Evolutionary conservation across 2,329 filamentous ascomycete species (phyloP).

Genomic region (Neopestalotiopsis sp.): DNA sequence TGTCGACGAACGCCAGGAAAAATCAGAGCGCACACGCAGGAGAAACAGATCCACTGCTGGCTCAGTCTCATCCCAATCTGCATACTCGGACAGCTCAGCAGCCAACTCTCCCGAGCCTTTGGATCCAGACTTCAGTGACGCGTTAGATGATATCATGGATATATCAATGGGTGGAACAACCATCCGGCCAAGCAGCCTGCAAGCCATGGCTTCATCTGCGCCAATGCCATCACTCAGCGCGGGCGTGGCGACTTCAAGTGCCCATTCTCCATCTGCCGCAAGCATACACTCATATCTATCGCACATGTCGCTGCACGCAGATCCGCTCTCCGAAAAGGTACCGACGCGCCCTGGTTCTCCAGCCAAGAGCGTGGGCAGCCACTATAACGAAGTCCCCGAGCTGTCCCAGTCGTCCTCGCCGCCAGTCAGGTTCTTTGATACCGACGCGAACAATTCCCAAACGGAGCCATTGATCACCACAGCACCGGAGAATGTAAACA

Average conservation of each 20-base stretch:
- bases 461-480: constrained; percentile 38
- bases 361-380: constrained; percentile 55
- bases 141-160: constrained; percentile 56
- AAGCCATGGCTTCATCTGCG: constrained; percentile 42
- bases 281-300: constrained; percentile 50
- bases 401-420: constrained; percentile 66
- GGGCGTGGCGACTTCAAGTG: constrained; percentile 32
- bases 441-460: constrained; percentile 46
- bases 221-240: constrained; percentile 42
- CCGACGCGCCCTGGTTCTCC: constrained; percentile 49
- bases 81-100: constrained; percentile 62
- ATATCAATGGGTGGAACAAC: constrained; percentile 44
- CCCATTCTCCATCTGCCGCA: constrained; percentile 51
- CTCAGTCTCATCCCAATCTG: constrained; percentile 57
- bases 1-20: constrained; percentile 60
- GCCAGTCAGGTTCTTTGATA: constrained; percentile 52
- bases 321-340: constrained; percentile 16
- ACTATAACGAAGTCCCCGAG: constrained; percentile 64
- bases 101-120: constrained; percentile 54
- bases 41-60: constrained; percentile 60
- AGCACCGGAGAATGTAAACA: constrained; percentile 35
- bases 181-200: constrained; percentile 44
- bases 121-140: constrained; percentile 45
- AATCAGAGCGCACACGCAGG: constrained; percentile 59
- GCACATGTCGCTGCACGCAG: constrained; percentile 34